Evolutionary conservation across 2,329 filamentous ascomycete genomes (phyloP), one percentile per base, ranked within the genome.

Genomic region (Fusarium tjaetaba): DNA sequence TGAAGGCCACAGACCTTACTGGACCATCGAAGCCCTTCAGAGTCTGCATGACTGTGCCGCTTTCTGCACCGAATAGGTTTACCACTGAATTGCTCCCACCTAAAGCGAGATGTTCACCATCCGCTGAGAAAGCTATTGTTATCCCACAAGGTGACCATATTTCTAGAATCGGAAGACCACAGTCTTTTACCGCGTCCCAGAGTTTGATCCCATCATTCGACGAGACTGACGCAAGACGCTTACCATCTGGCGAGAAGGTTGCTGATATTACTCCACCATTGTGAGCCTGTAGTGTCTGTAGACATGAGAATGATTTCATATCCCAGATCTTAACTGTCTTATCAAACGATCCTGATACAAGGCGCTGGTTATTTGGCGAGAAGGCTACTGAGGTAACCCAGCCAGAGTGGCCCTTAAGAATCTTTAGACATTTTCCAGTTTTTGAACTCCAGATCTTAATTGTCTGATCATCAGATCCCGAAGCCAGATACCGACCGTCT

Each of bases 231-330:
- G 15, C 30, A 51, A 51, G 16, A 0, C 15, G 22, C 1, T 24
- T 51, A 5, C 11, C 0, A 5, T 51, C n/a, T 10, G 48, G n/a
- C 1, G 30, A 20, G 22, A 51, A 20, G 16, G 16, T 11, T 15
- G 24, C 11, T 20, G 28, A 32, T 0, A 0, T 0, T 3, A 6
- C 9, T 6, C 0, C 0, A 2, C 1, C 5, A n/a, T 30, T 0
- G 28, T 24, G 26, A 7, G 9, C 3, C 15, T 14, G 2, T 5
- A 51, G 2, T 0, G 22, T 34, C 11, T 14, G 48, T 11, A 51
- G 1, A 4, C 48, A 34, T 14, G 8, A 34, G 2, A 32, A 32
- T 10, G 16, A 9, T 11, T 20, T 2, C 4, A 2, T 5, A 1
- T 14, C 48, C 48, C 48, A 51, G 8, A 51, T 24, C 16, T 4